These are phyloP conservation scores for Aureobasidium leucospermi DNA, from an alignment of 2,329 filamentous ascomycete species.

Conservation along the genomic window DNA sequence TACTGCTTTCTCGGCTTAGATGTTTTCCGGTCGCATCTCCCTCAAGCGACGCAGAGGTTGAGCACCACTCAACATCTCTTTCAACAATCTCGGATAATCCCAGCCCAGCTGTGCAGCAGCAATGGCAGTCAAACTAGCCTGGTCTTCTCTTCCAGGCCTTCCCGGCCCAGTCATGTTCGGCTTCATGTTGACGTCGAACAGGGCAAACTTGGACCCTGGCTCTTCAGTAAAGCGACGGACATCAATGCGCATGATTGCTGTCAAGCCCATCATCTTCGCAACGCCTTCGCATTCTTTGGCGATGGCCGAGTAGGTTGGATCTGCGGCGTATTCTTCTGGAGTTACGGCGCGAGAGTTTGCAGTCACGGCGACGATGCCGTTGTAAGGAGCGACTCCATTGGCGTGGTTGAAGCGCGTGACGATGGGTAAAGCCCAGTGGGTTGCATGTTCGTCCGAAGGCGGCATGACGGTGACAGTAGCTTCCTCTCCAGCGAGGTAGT, in stretches of 20 bases:
- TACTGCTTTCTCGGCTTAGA: no score
- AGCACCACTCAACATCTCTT: slow-evolving; percentile 28
- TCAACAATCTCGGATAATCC: slow-evolving; percentile 34
- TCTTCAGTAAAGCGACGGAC: slow-evolving; percentile 32
- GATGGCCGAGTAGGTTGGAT: slow-evolving; percentile 28
- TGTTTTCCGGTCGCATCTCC: neutral
- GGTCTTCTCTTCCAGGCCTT: slow-evolving; percentile 40
- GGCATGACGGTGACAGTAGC: slow-evolving; percentile 48
- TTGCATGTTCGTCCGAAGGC: slow-evolving; percentile 26
- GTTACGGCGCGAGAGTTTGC: slow-evolving; percentile 39
- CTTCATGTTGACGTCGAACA: slow-evolving; percentile 49
- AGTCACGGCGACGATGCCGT: slow-evolving; percentile 41
- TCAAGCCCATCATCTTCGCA: slow-evolving; percentile 33
- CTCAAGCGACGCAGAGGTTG: slow-evolving; percentile 13
- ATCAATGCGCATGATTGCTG: slow-evolving; percentile 42
- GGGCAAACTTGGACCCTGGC: slow-evolving; percentile 32
- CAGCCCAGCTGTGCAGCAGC: slow-evolving; percentile 38
- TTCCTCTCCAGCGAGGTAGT: slow-evolving; percentile 43
- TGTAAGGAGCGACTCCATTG: slow-evolving; percentile 44
- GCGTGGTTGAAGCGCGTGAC: slow-evolving; percentile 43
- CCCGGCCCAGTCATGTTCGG: slow-evolving; percentile 45
- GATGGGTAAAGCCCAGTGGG: slow-evolving; percentile 40
- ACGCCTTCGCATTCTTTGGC: slow-evolving; percentile 35
- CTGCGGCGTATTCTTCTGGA: slow-evolving; percentile 24
- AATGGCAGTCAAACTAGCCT: slow-evolving; percentile 40